Conservation (phyloP, 805 yeast species). For the Yarrowia hollandica region DNA sequence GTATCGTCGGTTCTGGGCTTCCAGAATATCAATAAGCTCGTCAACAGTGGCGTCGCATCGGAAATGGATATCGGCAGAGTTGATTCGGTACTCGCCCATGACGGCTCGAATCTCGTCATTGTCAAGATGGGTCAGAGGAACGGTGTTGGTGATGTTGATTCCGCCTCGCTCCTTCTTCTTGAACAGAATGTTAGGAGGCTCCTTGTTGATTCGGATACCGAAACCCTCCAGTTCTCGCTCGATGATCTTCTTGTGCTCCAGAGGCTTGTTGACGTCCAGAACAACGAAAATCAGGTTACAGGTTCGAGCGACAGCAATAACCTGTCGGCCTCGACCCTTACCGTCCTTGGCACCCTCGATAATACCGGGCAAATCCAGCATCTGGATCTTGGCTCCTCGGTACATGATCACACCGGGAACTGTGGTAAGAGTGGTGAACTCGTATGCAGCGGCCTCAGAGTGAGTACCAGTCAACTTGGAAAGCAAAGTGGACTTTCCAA, state of each 20-base stretch:
- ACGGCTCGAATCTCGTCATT: slow-evolving; percentile 94
- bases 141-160: slow-evolving; percentile 87
- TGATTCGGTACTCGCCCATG: slow-evolving; percentile 90
- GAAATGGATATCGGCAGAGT: slow-evolving; percentile 94
- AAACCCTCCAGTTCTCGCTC: slow-evolving; percentile 96
- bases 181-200: slow-evolving; percentile 88
- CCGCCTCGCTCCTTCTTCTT: slow-evolving; percentile 97
- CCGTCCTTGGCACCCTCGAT: slow-evolving; percentile 98
- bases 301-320: slow-evolving; percentile 98
- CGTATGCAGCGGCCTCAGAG: slow-evolving; percentile 96
- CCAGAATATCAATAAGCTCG: slow-evolving; percentile 91
- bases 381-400: slow-evolving; percentile 96
- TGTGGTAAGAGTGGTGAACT: slow-evolving; percentile 94
- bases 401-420: slow-evolving; percentile 96
- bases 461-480: slow-evolving; percentile 92
- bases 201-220: slow-evolving; percentile 89
- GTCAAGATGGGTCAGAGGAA: slow-evolving; percentile 86
- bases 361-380: slow-evolving; percentile 97
- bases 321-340: slow-evolving; percentile 97
- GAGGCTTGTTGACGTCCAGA: slow-evolving; percentile 92
- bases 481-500: slow-evolving; percentile 72
- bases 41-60: slow-evolving; percentile 98
- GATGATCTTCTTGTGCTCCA: slow-evolving; percentile 89
- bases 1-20: slow-evolving; percentile 85
- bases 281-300: slow-evolving; percentile 92